Evolutionary conservation across 345 rosid genomes (phyloP), one percentile per base, ranked within the genome.

Genomic region (Iberis pinnata): DNA sequence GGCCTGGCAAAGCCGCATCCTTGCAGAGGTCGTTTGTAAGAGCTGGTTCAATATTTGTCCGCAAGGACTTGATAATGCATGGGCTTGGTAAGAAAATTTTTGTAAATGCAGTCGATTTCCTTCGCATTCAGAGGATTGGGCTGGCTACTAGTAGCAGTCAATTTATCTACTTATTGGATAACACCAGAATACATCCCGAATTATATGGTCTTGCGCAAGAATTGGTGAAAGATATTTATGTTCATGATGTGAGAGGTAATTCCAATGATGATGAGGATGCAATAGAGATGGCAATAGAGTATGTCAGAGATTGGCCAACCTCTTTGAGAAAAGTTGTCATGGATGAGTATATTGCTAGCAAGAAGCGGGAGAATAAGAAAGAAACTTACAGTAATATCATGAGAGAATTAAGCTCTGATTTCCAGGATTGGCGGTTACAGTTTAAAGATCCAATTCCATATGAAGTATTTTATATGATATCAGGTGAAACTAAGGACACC

Each of bases 151-250:
- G 75, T 70, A 78, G 81, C 62, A 84, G 80, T 69, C 96, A 88
- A 46, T 84, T 75, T 53, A 78, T 84, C 47, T 94, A 84, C 65
- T 64, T 84, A 49, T 65, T 88, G 71, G 96, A 84, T 70, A 94
- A 88, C 60, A 88, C 96, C 2, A 73, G 96, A 70, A 84, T 88
- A 60, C 89, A 88, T 73, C 96, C 96, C 0, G 96, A 88, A 72
- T 88, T 94, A 49, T 88, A 80, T 63, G 53, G 63, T 20, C 80
- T 78, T 24, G 96, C 94, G 4, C 88, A 78, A 53, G 90, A 84
- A 67, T 60, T 88, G 80, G 95, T 88, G 7, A 84, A 78, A 60
- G 84, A 69, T 71, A 75, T 84, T 47, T 84, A 72, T 53, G 78
- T 72, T 45, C 61, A 60, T 53, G 79, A 78, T 45, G 8, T 6